phyloP scores from a whole-genome alignment of 2,329 filamentous ascomycete species.

The Meredithiella fracta region DNA sequence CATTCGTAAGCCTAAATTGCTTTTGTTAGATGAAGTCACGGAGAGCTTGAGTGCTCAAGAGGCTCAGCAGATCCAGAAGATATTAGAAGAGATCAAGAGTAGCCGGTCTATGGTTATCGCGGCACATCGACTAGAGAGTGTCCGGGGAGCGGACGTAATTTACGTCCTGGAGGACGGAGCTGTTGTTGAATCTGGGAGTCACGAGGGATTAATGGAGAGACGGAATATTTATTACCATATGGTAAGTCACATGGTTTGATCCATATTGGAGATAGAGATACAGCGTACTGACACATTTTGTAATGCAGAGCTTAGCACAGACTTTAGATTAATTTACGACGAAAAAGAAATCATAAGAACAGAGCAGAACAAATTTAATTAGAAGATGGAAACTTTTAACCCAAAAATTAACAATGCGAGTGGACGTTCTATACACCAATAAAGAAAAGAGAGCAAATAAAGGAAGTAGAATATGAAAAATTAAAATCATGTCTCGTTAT shows the following conservation, averaged over 20 bases:
- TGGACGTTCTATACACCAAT: neutral
- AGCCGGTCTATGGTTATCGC: slow-evolving; percentile 26
- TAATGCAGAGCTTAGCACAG: slow-evolving; percentile 4
- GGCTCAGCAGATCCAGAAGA: slow-evolving; percentile 35
- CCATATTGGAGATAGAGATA: neutral
- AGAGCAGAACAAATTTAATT: neutral
- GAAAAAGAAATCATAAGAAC: neutral
- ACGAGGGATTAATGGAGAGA: slow-evolving; percentile 36
- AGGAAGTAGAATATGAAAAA: neutral
- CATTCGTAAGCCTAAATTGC: slow-evolving; percentile 40
- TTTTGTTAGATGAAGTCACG: slow-evolving; percentile 55
- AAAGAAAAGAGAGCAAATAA: neutral
- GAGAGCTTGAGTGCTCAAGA: slow-evolving; percentile 44
- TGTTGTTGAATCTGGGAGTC: slow-evolving; percentile 27
- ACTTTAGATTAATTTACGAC: slow-evolving; percentile 6
- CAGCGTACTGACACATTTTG: neutral
- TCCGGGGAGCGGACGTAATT: slow-evolving; percentile 28
- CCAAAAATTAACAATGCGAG: neutral
- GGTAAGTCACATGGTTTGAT: slow-evolving; percentile 21
- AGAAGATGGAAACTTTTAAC: neutral
- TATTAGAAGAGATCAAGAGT: slow-evolving; percentile 30
- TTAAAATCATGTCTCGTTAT: neutral
- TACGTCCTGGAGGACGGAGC: slow-evolving; percentile 27
- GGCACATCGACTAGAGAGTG: slow-evolving; percentile 27
- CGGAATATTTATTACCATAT: slow-evolving; percentile 36